A percentile compares a stretch with the other conserved stretches of the same genome.
Conservation (phyloP, 768 basidiomycete species). For the Russula lepida region DNA sequence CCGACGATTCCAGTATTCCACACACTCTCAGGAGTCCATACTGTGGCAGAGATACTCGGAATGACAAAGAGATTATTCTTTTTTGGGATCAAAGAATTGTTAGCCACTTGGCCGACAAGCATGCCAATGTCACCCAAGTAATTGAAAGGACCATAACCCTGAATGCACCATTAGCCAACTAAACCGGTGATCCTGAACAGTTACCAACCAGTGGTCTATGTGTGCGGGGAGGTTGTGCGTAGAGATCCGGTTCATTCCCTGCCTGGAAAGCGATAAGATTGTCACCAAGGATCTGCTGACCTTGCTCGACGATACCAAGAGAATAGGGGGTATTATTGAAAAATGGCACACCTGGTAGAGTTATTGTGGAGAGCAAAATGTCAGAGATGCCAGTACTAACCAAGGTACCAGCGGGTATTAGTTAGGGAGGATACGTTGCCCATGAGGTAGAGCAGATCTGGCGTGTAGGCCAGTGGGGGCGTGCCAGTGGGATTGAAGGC, state of each 20-base stretch:
- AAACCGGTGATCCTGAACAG: background rate
- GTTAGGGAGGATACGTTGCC: constrained; percentile 49
- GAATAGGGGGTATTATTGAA: constrained; percentile 51
- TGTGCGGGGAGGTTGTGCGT: constrained; percentile 27
- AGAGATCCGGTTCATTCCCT: constrained; percentile 78
- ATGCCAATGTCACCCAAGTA: constrained; percentile 28
- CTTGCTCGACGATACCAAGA: constrained; percentile 46
- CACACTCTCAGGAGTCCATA: constrained; percentile 13
- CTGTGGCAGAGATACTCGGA: constrained; percentile 14
- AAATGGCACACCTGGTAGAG: constrained; percentile 45
- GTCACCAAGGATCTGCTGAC: constrained; percentile 54
- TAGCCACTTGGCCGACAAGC: constrained; percentile 11
- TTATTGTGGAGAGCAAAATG: background rate
- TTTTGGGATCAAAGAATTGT: background rate
- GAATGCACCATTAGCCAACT: background rate
- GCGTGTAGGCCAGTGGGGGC: constrained; percentile 53
- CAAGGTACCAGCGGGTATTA: constrained; percentile 59
- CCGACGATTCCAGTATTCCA: constrained; percentile 18
- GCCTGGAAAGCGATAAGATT: constrained; percentile 61
- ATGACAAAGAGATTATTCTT: constrained; percentile 10
- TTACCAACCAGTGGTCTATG: constrained; percentile 16
- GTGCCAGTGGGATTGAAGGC: constrained; percentile 51
- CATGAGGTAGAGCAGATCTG: constrained; percentile 60
- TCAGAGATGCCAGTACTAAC: constrained; percentile 23
- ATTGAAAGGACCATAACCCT: constrained; percentile 21